These are phyloP conservation scores for Phytophthora litchii DNA, from an alignment of 352 stramenopile species.

Conservation along the genomic window DNA sequence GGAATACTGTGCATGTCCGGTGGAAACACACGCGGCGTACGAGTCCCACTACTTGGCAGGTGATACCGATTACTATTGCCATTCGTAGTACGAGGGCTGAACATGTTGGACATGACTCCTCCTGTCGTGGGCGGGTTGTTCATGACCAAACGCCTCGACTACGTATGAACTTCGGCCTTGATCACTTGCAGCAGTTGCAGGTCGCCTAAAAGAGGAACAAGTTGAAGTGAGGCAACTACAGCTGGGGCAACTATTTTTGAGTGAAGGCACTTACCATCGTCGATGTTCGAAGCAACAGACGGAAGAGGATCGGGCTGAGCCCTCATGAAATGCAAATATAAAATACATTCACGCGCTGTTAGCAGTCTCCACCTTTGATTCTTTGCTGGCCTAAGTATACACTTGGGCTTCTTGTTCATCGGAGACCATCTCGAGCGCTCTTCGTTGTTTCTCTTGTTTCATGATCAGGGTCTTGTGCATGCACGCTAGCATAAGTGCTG, in stretches of 20 bases:
- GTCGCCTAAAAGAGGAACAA: constrained; percentile 20
- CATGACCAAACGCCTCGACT: constrained; percentile 10
- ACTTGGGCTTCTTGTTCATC: constrained; percentile 26
- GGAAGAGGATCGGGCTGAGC: constrained; percentile 7
- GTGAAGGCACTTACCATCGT: constrained; percentile 4
- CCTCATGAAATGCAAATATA: constrained; percentile 39
- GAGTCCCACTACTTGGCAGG: constrained; percentile 35
- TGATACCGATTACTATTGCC: constrained; percentile 46
- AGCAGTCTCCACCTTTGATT: constrained; percentile 12
- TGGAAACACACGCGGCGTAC: constrained; percentile 62
- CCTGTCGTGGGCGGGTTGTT: constrained; percentile 17
- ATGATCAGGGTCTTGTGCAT: too few species aligned
- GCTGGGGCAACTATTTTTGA: constrained; percentile 29
- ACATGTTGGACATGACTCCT: constrained; percentile 23
- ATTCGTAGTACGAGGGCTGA: constrained; percentile 30
- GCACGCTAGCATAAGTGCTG: background rate
- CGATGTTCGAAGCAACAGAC: background rate
- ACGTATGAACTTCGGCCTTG: background rate
- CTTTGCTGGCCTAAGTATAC: constrained; percentile 20
- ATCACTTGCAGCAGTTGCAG: background rate
- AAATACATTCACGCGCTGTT: constrained; percentile 43
- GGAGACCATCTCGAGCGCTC: constrained; percentile 14
- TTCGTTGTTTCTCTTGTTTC: background rate
- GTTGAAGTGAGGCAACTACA: constrained; percentile 5
- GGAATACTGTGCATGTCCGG: constrained; percentile 58